phyloP scores from a whole-genome alignment of 2,329 filamentous ascomycete genomes.

The Xylaria sp. region DNA sequence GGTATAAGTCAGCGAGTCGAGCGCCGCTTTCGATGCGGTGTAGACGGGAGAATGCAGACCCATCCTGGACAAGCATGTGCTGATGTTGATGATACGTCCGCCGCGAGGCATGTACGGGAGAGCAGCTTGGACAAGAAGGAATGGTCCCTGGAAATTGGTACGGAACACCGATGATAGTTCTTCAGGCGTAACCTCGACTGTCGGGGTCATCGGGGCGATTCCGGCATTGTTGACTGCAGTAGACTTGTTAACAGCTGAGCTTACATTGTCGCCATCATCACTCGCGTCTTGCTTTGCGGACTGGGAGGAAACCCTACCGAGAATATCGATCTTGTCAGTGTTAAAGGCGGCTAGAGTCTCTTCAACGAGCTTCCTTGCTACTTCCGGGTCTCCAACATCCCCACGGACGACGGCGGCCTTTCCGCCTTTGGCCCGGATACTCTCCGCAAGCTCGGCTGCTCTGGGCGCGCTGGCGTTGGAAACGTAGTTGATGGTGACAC shows the following conservation, averaged over 20 bases:
- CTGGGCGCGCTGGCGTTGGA: slow-evolving; percentile 49
- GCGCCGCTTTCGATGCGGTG: slow-evolving; percentile 34
- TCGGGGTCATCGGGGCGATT: slow-evolving; percentile 27
- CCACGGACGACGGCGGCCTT: slow-evolving; percentile 38
- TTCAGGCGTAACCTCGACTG: slow-evolving; percentile 40
- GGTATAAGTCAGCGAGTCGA: slow-evolving; percentile 31
- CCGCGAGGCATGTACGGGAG: slow-evolving; percentile 48
- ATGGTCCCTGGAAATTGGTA: slow-evolving; percentile 44
- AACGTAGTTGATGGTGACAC: slow-evolving; percentile 54
- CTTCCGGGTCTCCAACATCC: slow-evolving; percentile 36
- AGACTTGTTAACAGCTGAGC: slow-evolving; percentile 1
- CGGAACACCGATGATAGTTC: slow-evolving; percentile 42
- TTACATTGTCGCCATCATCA: not conserved
- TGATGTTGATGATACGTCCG: slow-evolving; percentile 51
- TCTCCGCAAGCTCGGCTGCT: slow-evolving; percentile 48
- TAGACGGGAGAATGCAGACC: slow-evolving; percentile 29
- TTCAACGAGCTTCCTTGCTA: slow-evolving; percentile 38
- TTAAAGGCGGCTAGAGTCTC: slow-evolving; percentile 40
- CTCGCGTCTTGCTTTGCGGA: slow-evolving; percentile 1
- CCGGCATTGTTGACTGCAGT: slow-evolving; percentile 1
- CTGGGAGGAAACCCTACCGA: slow-evolving; percentile 38
- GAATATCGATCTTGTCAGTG: slow-evolving; percentile 45
- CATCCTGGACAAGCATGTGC: slow-evolving; percentile 45
- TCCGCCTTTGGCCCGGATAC: slow-evolving; percentile 46
- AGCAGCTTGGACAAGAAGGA: slow-evolving; percentile 45